Percentiles rank a stretch among this genome's conserved stretches.
These are phyloP conservation scores for Themeda triandra DNA, from an alignment of 176 grass and related monocot species.

Conservation along the genomic window DNA sequence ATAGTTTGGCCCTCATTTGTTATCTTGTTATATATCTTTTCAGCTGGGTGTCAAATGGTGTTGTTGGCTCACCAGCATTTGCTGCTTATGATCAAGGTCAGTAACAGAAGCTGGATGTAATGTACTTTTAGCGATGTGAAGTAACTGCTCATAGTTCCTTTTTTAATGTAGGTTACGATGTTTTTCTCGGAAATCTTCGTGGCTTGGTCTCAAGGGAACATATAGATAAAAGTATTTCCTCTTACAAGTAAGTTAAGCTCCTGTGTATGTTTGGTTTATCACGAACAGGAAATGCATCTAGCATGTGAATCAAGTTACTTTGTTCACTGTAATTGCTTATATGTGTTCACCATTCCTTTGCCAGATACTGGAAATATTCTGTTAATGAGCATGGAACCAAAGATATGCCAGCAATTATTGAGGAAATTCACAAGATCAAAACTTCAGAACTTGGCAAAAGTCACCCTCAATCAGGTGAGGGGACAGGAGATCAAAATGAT, in stretches of 20 bases:
- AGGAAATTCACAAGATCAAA: slow-evolving; percentile 96
- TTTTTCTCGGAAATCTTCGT: slow-evolving; percentile 95
- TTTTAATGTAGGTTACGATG: slow-evolving; percentile 79
- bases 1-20: slow-evolving; percentile 9
- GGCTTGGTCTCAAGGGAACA: slow-evolving; percentile 95
- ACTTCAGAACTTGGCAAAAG: slow-evolving; percentile 56
- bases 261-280: background rate
- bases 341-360: background rate
- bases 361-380: slow-evolving; percentile 97
- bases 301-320: background rate
- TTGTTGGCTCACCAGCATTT: slow-evolving; percentile 98
- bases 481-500: slow-evolving; percentile 34
- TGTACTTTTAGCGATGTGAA: background rate
- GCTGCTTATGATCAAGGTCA: slow-evolving; percentile 97
- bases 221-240: slow-evolving; percentile 76
- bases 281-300: background rate
- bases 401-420: slow-evolving; percentile 87
- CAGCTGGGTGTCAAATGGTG: slow-evolving; percentile 98
- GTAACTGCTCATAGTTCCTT: background rate
- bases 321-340: background rate
- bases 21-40: background rate
- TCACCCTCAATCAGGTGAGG: background rate
- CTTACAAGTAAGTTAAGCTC: slow-evolving; percentile 70
- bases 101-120: slow-evolving; percentile 24
- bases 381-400: slow-evolving; percentile 93